Base-by-base conservation (phyloP, 2,329 filamentous ascomycete genomes). In the Talaromyces sp. region DNA sequence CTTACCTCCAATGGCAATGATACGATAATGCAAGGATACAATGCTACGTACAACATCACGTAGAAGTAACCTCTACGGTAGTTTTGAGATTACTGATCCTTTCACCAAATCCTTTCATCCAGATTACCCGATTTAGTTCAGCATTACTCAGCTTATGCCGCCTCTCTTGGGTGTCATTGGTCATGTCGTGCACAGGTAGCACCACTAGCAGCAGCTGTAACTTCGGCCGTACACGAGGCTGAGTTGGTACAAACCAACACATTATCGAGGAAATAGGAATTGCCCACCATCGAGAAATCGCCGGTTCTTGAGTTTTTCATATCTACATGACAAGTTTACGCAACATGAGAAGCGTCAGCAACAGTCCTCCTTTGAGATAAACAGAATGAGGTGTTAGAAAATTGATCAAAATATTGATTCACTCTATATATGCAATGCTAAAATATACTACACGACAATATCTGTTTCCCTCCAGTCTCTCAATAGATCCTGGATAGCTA, bases 391-490 rank as follows among this genome's bases (percentile, higher is more conserved):
- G 44, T 48, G 16, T 28, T 48, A 23, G 14, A 25, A 25, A 28
- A 48, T 48, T 31, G 25, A 12, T 31, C 25, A 31, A 16, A 16
- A 48, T 14, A n/a, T 50, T 50, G 16, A n/a, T 31, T 50, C 46
- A 50, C 14, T 48, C 44, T 50, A 50, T 50, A 50, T n/a, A 50
- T 50, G 46, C 14, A 18, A n/a, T 50, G 25, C 25, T 48, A 48
- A 50, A 50, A 46, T 46, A 46, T 50, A 9, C 46, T 50, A 50
- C 46, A 50, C 3, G 31, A 50, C 23, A 5, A 50, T n/a, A 31
- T 50, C 46, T 28, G 31, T n/a, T 77, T 86, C 88, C 59, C 91
- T 88, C 89, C 89, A 91, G 81, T 96, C 96, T 68, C 91, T 91
- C 75, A 97, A 76, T 65, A 82, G 77, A 64, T 79, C 73, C 28